Percentiles rank a stretch among this genome's conserved stretches.
phyloP scores from a whole-genome alignment of 257 asterid genomes.

The Eucommia ulmoides region DNA sequence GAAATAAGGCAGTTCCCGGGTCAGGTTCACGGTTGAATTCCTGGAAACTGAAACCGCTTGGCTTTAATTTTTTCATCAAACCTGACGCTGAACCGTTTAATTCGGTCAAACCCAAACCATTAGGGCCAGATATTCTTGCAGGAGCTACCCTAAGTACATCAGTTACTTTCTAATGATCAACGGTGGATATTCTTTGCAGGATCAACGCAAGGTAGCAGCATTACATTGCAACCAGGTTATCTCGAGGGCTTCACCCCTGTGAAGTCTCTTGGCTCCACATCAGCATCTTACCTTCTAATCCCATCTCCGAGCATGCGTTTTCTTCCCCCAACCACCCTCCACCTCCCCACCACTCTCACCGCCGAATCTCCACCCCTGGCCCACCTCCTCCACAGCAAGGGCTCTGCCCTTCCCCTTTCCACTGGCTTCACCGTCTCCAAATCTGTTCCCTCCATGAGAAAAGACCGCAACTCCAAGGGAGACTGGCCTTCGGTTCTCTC shows the following conservation, averaged over 20 bases:
- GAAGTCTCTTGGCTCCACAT: constrained; percentile 73
- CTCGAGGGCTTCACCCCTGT: constrained; percentile 94
- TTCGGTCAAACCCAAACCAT: too few relatives aligned
- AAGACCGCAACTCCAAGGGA: constrained; percentile 56
- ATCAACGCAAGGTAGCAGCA: constrained; percentile 56
- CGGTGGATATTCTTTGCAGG: too few relatives aligned
- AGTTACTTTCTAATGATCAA: too few relatives aligned
- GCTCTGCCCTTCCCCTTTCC: constrained; percentile 81
- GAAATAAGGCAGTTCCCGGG: too few relatives aligned
- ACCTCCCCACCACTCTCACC: constrained; percentile 89
- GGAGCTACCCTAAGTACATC: too few relatives aligned
- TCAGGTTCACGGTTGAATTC: too few relatives aligned
- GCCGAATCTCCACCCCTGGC: constrained; percentile 98
- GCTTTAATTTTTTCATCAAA: constrained; percentile 11
- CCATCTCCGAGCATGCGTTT: constrained; percentile 93
- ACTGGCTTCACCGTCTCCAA: constrained; percentile 88
- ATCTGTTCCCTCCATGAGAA: constrained; percentile 89
- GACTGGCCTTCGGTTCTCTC: constrained; percentile 97
- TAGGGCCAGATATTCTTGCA: too few relatives aligned
- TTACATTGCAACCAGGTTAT: constrained; percentile 50
- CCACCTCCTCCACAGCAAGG: constrained; percentile 94
- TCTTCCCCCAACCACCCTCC: constrained; percentile 76
- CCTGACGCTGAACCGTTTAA: too few relatives aligned
- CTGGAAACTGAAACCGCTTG: too few relatives aligned
- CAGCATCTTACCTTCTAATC: constrained; percentile 66